phyloP scores from a whole-genome alignment of 345 rosid species.

The Salix caprea region DNA sequence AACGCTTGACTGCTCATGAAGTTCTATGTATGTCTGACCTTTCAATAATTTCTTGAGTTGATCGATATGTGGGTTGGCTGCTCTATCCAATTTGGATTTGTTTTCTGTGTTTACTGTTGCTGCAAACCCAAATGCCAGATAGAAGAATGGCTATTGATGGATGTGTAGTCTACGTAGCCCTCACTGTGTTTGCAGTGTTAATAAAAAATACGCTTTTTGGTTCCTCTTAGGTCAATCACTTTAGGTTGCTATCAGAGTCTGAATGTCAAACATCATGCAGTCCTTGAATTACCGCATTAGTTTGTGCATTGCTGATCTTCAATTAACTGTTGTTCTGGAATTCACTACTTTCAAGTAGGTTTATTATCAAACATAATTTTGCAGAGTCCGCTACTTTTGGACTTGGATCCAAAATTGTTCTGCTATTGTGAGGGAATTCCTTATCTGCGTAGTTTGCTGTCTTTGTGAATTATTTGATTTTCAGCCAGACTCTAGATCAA shows the following conservation, averaged over 20 bases:
- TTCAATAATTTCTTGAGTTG: not conserved
- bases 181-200: not conserved
- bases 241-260: not conserved
- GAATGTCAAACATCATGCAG: not conserved
- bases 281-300: not conserved
- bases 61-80: not conserved
- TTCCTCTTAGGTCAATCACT: not conserved
- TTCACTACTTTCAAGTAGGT: not conserved
- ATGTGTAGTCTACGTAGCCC: not conserved
- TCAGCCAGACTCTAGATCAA: slow-evolving; percentile 5
- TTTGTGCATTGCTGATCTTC: not conserved
- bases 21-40: slow-evolving; percentile 69
- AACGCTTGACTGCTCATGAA: slow-evolving; percentile 90
- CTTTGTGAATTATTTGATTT: not conserved
- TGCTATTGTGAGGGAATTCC: not conserved
- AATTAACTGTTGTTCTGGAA: not conserved
- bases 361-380: not conserved
- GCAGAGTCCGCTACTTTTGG: slow-evolving; percentile 1
- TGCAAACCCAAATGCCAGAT: not conserved
- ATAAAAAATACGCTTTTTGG: not conserved
- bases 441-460: not conserved
- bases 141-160: not conserved
- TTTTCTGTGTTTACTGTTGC: not conserved
- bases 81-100: not conserved
- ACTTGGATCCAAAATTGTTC: not conserved